These are phyloP conservation scores for Microbotryum scabiosae DNA, from an alignment of 1,284 basidiomycete species.

Conservation along the genomic window DNA sequence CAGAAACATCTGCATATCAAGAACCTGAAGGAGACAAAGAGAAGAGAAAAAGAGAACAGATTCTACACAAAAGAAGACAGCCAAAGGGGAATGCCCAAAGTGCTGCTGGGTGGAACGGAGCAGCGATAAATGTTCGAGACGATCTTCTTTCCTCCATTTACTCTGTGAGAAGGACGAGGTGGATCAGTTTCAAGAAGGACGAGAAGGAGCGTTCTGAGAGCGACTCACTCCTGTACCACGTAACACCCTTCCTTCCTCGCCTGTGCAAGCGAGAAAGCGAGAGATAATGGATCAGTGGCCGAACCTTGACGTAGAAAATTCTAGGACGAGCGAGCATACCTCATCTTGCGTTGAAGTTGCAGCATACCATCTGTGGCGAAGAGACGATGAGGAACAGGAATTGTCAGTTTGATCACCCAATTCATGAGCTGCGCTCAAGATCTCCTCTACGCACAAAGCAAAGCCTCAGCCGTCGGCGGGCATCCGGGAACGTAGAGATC, in stretches of 20 bases:
- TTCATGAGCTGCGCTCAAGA: conserved; percentile 10
- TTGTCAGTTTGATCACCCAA: background rate
- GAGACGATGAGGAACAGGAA: conserved; percentile 41
- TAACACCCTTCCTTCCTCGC: background rate
- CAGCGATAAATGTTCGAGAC: too few species aligned
- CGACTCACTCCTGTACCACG: background rate
- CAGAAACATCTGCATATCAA: too few species aligned
- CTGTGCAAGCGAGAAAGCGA: background rate
- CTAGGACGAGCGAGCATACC: conserved; percentile 37
- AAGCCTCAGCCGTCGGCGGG: conserved; percentile 72
- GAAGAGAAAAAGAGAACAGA: too few species aligned
- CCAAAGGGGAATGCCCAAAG: too few species aligned
- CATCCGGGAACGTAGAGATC: conserved; percentile 93
- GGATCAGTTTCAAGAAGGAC: too few species aligned
- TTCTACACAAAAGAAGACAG: too few species aligned
- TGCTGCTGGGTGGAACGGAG: too few species aligned
- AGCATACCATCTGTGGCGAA: conserved; percentile 36
- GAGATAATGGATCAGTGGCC: too few species aligned
- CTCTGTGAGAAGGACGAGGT: too few species aligned
- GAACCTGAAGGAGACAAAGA: too few species aligned
- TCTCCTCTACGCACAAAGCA: conserved; percentile 45
- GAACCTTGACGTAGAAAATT: background rate
- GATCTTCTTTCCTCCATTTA: too few species aligned
- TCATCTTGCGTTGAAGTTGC: conserved; percentile 86
- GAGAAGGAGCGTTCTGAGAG: too few species aligned